Conservation (phyloP, 2,329 filamentous ascomycete genomes). For the Claviceps maximensis region DNA sequence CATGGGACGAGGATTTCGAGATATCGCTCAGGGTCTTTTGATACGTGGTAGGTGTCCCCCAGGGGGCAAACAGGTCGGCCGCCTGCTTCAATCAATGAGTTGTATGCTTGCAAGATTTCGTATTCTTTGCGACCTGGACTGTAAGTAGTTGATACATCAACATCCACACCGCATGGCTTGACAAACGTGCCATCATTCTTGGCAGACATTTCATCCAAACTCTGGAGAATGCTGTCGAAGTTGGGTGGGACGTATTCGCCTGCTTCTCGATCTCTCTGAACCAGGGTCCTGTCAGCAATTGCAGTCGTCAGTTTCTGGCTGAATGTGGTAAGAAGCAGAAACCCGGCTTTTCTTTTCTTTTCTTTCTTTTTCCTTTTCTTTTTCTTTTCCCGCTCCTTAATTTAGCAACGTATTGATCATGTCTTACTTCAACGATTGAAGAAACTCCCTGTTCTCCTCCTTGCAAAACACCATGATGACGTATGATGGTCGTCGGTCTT, state of each 20-base stretch:
- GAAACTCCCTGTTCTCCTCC: constrained; percentile 3
- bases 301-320: background rate
- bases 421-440: constrained; percentile 5
- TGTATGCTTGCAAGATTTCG: constrained; percentile 4
- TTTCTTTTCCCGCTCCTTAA: background rate
- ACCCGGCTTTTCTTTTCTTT: too few species aligned
- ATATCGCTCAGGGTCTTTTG: background rate
- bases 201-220: constrained; percentile 6
- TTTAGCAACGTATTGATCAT: background rate
- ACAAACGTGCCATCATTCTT: background rate
- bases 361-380: background rate
- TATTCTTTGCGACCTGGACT: constrained; percentile 5
- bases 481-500: background rate
- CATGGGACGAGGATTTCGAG: constrained; percentile 1
- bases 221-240: constrained; percentile 4
- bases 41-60: constrained; percentile 1
- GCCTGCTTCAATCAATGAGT: constrained; percentile 1
- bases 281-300: background rate
- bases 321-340: background rate
- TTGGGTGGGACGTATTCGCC: constrained; percentile 3
- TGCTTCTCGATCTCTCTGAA: constrained; percentile 4
- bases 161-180: background rate
- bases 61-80: constrained; percentile 2
- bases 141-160: background rate
- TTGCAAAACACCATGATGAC: constrained; percentile 3